Conservation (phyloP, 2,329 filamentous ascomycete genomes). For the Graphilbum sp. region DNA sequence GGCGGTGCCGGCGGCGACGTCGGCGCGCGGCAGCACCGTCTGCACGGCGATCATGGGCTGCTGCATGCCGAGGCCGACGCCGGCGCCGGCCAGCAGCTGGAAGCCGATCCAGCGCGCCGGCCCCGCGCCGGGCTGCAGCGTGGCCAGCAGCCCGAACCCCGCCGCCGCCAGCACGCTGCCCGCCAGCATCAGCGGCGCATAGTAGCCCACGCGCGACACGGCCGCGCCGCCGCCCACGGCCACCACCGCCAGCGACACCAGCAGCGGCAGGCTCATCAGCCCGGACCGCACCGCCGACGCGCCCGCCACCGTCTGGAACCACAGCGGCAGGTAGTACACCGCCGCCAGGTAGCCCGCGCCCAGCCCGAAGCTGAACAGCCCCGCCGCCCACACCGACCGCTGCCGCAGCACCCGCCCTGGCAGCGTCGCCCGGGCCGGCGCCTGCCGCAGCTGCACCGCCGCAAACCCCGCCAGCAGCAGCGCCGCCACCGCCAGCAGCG, state of each 20-base stretch:
- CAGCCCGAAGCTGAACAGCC: constrained; percentile 17
- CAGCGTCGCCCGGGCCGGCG: constrained; percentile 20
- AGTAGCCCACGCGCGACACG: constrained; percentile 21
- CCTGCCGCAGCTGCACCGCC: constrained; percentile 16
- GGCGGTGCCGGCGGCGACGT: constrained; percentile 24
- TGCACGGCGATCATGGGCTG: constrained; percentile 24
- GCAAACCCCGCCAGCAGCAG: constrained; percentile 15
- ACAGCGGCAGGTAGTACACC: constrained; percentile 16
- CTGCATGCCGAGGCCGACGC: constrained; percentile 23
- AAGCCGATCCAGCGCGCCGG: constrained; percentile 22
- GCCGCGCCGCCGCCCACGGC: constrained; percentile 13
- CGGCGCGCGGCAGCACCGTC: constrained; percentile 20
- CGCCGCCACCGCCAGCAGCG: constrained; percentile 15
- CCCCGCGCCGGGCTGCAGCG: constrained; percentile 15
- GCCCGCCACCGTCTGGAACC: constrained; percentile 20
- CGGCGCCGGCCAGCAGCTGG: constrained; percentile 22
- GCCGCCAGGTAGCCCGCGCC: constrained; percentile 14
- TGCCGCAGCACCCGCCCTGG: constrained; percentile 20
- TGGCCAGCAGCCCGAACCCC: constrained; percentile 21
- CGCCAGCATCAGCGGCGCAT: constrained; percentile 20
- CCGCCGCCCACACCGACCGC: constrained; percentile 17
- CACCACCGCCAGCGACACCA: constrained; percentile 16
- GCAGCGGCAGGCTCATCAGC: constrained; percentile 2
- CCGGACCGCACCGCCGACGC: constrained; percentile 17
- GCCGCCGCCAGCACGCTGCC: constrained; percentile 14